These are phyloP conservation scores for Dactylonectria estremocensis DNA, from an alignment of 2,329 filamentous ascomycete genomes.

Conservation along the genomic window DNA sequence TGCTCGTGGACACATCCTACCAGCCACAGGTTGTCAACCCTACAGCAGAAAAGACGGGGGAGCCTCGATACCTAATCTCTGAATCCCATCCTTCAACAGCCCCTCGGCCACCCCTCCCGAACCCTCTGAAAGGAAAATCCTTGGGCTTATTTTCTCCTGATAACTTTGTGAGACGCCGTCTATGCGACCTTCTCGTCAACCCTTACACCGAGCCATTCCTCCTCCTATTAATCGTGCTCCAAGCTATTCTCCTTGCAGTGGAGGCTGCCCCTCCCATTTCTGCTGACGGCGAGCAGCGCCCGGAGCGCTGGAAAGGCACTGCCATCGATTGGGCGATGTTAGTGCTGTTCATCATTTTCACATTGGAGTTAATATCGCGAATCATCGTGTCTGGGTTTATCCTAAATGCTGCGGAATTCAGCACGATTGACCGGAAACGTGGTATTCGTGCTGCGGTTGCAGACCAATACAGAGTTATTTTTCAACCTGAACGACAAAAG, in stretches of 20 bases:
- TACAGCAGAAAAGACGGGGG: conserved; percentile 62
- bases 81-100: conserved; percentile 35
- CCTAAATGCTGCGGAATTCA: conserved; percentile 92
- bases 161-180: conserved; percentile 78
- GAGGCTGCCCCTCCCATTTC: conserved; percentile 84
- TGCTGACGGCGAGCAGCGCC: conserved; percentile 71
- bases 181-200: conserved; percentile 90
- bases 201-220: conserved; percentile 90
- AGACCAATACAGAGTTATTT: conserved; percentile 83
- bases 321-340: conserved; percentile 87
- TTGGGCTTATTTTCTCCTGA: conserved; percentile 88
- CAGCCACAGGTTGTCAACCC: conserved; percentile 63
- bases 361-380: conserved; percentile 84
- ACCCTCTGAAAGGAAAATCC: conserved; percentile 89
- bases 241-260: conserved; percentile 89
- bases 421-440: conserved; percentile 85
- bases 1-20: conserved; percentile 66
- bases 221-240: conserved; percentile 87
- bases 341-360: conserved; percentile 89
- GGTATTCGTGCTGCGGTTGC: conserved; percentile 82
- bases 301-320: conserved; percentile 75
- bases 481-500: conserved; percentile 84
- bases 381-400: conserved; percentile 95
- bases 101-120: conserved; percentile 57
- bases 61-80: conserved; percentile 38